A percentile compares a stretch with the other conserved stretches of the same genome.
Evolutionary conservation across 2,329 filamentous ascomycete genomes (phyloP).

Genomic region (Domatiomyces catenatus): DNA sequence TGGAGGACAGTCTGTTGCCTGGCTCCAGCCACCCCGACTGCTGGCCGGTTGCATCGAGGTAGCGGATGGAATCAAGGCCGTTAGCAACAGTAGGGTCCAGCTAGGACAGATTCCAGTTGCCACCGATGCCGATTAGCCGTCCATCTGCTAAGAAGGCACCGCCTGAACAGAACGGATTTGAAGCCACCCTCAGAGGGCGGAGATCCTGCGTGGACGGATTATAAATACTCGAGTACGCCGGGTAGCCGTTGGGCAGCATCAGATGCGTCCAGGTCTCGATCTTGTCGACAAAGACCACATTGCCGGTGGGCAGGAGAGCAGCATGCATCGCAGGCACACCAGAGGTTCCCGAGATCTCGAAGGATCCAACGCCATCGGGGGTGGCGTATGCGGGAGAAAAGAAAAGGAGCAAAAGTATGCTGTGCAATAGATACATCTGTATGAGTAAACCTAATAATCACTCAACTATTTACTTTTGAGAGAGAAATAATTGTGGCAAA

Average conservation of each 20-base stretch:
- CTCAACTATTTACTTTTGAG: too few relatives aligned
- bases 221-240: slow-evolving; percentile 46
- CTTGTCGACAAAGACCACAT: slow-evolving; percentile 47
- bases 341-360: slow-evolving; percentile 37
- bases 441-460: not conserved
- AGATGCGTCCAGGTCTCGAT: slow-evolving; percentile 47
- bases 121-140: slow-evolving; percentile 39
- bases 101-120: slow-evolving; percentile 40
- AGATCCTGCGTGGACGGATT: slow-evolving; percentile 34
- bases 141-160: slow-evolving; percentile 45
- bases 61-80: slow-evolving; percentile 44
- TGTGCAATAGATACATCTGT: not conserved
- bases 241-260: slow-evolving; percentile 38
- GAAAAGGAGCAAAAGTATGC: not conserved
- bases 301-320: slow-evolving; percentile 44
- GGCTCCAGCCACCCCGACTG: slow-evolving; percentile 40
- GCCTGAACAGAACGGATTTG: slow-evolving; percentile 48
- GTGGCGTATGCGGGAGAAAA: not conserved
- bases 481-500: not conserved
- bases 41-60: slow-evolving; percentile 33
- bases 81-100: slow-evolving; percentile 44
- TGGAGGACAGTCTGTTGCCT: slow-evolving; percentile 38
- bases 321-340: slow-evolving; percentile 49
- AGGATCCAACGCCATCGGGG: not conserved
- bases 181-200: slow-evolving; percentile 20